Evolutionary conservation across 1,284 basidiomycete species (phyloP), one percentile per base, ranked within the genome.

Genomic region (Microbotryomycetes sp.): DNA sequence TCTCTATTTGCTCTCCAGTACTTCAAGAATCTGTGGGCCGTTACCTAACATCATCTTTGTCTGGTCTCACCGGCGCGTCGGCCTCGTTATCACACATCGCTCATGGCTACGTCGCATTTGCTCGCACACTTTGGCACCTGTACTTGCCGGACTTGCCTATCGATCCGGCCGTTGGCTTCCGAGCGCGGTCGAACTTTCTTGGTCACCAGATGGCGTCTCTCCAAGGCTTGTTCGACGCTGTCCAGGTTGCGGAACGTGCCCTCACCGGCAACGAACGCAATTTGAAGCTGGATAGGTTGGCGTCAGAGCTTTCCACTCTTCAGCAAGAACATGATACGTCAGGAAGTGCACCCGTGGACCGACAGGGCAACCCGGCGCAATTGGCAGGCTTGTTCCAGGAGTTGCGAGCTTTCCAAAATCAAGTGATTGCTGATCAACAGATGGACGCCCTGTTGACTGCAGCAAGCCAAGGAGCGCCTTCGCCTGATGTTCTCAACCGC

Each of bases 101-200:
- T 5, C 73, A 75, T 58, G 82, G 77, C 51, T 96, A 86, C 85
- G 78, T 92, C 48, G 81, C 80, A 0, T 73, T 89, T 29, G 82
- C 85, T 51, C 78, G 79, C 30, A 70, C 83, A 56, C 75, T 89
- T 30, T 73, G 90, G 19, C 79, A 84, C 1, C 80, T 94, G n/a
- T 88, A 88, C 73, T 80, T 97, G 52, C 92, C 96, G 0, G 83
- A 90, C 72, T 79, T 86, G 4, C 91, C 93, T 1, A 78, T 97
- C 57, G 96, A 98, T 74, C 94, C 94, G 9, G 84, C 87, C 16
- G 84, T 85, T 22, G 81, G 87, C 32, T 81, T 66, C 1, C 65
- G 63, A 3, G 67, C 65, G 3, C 60, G 59, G 28, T 58, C 62
- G 3, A 50, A 53, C 25, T 66, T 59, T 58, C 48, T 69, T 28